phyloP scores from a whole-genome alignment of 768 basidiomycete species.

The Leccinellum rugosiceps region DNA sequence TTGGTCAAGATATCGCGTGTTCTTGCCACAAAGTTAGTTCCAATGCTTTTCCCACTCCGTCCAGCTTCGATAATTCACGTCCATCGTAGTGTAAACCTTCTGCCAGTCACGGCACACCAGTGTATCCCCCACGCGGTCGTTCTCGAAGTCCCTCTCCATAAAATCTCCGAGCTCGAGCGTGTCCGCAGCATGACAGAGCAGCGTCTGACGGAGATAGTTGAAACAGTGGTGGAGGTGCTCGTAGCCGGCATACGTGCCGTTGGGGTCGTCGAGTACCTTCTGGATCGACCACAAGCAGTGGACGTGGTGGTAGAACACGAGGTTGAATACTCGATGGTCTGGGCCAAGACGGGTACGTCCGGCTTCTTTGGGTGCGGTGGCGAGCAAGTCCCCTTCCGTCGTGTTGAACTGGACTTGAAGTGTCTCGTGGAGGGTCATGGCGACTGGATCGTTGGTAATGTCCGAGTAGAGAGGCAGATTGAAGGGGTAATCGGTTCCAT shows the following conservation, averaged over 20 bases:
- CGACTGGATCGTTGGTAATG: constrained; percentile 1
- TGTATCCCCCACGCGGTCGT: constrained; percentile 11
- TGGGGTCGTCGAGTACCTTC: constrained; percentile 7
- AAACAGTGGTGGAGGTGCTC: constrained; percentile 13
- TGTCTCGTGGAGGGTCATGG: constrained; percentile 13
- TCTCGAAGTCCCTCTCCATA: constrained; percentile 11
- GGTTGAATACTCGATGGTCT: constrained; percentile 10
- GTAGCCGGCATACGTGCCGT: constrained; percentile 4
- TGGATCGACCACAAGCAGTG: constrained; percentile 18
- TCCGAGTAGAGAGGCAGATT: constrained; percentile 2
- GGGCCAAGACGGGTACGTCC: constrained; percentile 13
- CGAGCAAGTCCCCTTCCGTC: constrained; percentile 11
- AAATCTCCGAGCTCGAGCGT: constrained; percentile 15
- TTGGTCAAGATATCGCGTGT: too few relatives aligned
- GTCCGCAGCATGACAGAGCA: constrained; percentile 16
- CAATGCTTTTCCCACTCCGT: constrained; percentile 8
- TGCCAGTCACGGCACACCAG: constrained; percentile 12
- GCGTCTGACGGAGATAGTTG: constrained; percentile 12
- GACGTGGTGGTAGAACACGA: constrained; percentile 11
- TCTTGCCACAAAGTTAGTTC: constrained; percentile 3
- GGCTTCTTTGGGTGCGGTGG: constrained; percentile 5
- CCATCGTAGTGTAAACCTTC: constrained; percentile 1
- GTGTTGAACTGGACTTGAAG: constrained; percentile 6
- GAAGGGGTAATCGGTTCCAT: constrained; percentile 8
- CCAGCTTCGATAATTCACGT: constrained; percentile 7